Evolutionary conservation across 352 stramenopile genomes (phyloP), one percentile per base, ranked within the genome.

Genomic region (Phytopythium mirpurense): DNA sequence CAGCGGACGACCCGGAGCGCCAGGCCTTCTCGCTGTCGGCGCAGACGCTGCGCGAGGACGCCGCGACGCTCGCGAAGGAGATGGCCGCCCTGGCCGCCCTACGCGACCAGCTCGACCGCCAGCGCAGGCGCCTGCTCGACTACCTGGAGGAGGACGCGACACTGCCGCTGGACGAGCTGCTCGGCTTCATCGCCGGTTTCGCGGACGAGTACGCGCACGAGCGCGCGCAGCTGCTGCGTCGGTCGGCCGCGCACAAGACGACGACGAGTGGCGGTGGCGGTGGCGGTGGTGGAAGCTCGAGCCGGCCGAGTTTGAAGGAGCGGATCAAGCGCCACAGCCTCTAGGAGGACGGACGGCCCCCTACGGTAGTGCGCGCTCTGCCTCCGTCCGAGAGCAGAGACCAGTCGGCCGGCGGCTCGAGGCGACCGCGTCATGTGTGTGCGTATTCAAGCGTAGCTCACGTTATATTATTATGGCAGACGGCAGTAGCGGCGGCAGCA

Each of bases 81-180:
- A 57, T 93, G 41, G 54, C 78, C 6, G 66, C 59, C 7, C 42
- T 90, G 36, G 64, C 74, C 29, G 46, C 63, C 3, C 55, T 83
- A 3, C 60, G 86, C 10, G 64, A 83, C 26, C 59, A 75, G 50
- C 43, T 93, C 34, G 62, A 78, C 15, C 65, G 68, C 43, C 65
- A 91, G 80, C 81, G 72, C 73, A 64, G 68, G 38, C 53, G 70
- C 12, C 90, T 90, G 62, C 60, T 90, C 27, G 69, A 80, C 36
- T 90, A 89, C 40, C 88, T 93, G 32, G 80, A 89, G 56, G 83
- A 93, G 56, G 70, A 88, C 35, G 78, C 79, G 21, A 68, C 63
- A 0, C 56, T 86, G 24, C 73, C 83, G 36, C 56, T 93, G 21
- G 83, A 93, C 50, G 80, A 80, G 32, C 41, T 91, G 38, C 61